Percentiles rank a stretch among this genome's conserved stretches.
phyloP scores from a whole-genome alignment of 345 rosid species.

The Lumnitzera littorea region DNA sequence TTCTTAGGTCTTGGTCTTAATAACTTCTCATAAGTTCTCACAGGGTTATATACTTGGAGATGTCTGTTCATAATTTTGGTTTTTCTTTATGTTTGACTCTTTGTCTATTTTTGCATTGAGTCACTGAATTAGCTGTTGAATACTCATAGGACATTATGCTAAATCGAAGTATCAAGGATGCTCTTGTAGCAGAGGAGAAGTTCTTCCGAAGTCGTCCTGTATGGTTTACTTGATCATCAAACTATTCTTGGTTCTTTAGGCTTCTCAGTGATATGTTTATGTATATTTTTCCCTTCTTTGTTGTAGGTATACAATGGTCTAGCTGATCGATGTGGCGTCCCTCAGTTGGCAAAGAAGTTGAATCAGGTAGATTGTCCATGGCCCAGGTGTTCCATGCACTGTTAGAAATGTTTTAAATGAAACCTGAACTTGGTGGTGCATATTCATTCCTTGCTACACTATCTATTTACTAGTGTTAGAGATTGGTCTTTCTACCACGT shows the following conservation, averaged over 20 bases:
- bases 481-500: too few species aligned
- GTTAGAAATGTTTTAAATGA: background rate
- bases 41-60: background rate
- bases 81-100: background rate
- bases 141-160: slow-evolving; percentile 63
- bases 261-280: background rate
- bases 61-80: background rate
- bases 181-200: slow-evolving; percentile 83
- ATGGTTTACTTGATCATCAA: slow-evolving; percentile 21
- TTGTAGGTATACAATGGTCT: slow-evolving; percentile 67
- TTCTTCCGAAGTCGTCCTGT: slow-evolving; percentile 92
- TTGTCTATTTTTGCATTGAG: background rate
- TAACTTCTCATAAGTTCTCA: too few species aligned
- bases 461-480: too few species aligned
- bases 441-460: too few species aligned
- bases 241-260: slow-evolving; percentile 1
- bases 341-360: slow-evolving; percentile 90
- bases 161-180: slow-evolving; percentile 89
- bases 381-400: background rate
- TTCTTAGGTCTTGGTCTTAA: too few species aligned
- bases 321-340: slow-evolving; percentile 93
- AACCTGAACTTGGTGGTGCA: too few species aligned
- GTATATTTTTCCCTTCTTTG: slow-evolving; percentile 1
- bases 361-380: slow-evolving; percentile 56
- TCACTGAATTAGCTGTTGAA: slow-evolving; percentile 2